Percentiles rank a stretch among this genome's conserved stretches.
Conservation (phyloP, 441 rosid species). For the Jatropha podagrica region DNA sequence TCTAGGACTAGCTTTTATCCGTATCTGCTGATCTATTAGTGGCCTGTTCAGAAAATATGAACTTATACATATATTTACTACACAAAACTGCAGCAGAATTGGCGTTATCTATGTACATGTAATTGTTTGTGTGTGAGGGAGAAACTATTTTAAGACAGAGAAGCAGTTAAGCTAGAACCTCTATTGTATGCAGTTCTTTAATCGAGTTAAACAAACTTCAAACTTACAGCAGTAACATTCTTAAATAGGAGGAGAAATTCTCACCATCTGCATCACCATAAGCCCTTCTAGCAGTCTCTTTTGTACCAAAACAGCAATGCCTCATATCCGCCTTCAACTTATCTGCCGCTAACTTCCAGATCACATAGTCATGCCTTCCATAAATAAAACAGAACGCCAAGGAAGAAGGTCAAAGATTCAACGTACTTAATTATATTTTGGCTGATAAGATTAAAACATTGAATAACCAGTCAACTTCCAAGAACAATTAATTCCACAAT, state of each 20-base stretch:
- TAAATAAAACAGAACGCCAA: background rate
- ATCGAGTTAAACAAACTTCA: background rate
- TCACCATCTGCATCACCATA: constrained; percentile 41
- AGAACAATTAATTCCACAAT: background rate
- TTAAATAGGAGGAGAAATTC: constrained; percentile 2
- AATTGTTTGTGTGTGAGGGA: too few relatives aligned
- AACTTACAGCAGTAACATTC: background rate
- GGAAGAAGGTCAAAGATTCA: background rate
- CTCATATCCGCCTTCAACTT: constrained; percentile 35
- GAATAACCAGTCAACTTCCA: background rate
- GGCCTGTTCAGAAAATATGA: too few relatives aligned
- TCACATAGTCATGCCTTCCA: constrained; percentile 26
- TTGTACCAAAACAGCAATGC: constrained; percentile 50
- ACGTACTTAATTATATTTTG: too few relatives aligned
- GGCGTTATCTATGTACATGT: background rate
- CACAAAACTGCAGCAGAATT: background rate
- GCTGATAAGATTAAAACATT: background rate
- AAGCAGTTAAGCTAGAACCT: background rate
- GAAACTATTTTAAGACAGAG: too few relatives aligned
- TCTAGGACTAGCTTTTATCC: background rate
- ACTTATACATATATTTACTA: background rate
- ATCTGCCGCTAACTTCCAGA: constrained; percentile 21
- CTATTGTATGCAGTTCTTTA: background rate
- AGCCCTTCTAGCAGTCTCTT: constrained; percentile 19
- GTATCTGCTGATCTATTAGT: background rate